Percentiles rank a stretch among this genome's conserved stretches.
These are phyloP conservation scores for Rhododendron ovatum DNA, from an alignment of 148 eudicot species.

Conservation along the genomic window DNA sequence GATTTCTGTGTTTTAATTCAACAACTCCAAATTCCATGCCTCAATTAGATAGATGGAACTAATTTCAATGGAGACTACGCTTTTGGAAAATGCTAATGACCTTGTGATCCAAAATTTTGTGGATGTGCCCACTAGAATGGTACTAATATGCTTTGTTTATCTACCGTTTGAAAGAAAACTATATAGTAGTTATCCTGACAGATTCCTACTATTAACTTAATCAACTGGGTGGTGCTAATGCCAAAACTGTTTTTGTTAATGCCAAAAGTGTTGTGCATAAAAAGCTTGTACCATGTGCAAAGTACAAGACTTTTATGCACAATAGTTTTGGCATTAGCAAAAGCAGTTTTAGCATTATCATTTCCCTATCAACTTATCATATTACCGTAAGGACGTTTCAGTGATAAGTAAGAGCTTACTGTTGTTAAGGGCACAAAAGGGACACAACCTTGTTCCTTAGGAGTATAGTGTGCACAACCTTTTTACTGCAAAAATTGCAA, in stretches of 20 bases:
- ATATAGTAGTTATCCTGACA: neutral
- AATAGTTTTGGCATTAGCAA: no score
- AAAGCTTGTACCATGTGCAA: no score
- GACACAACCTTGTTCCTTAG: neutral
- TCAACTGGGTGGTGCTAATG: no score
- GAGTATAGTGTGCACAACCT: neutral
- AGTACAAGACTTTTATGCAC: no score
- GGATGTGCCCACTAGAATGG: neutral
- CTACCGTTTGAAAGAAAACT: neutral
- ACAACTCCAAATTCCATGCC: neutral
- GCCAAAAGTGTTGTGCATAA: no score
- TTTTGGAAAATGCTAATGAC: conserved; percentile 1
- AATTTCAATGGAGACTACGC: neutral
- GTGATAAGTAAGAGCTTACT: neutral
- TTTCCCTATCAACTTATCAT: neutral
- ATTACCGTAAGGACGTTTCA: neutral
- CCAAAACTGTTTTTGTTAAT: no score
- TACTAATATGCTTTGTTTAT: no score
- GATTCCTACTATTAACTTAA: neutral
- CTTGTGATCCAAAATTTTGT: neutral
- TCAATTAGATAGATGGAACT: neutral
- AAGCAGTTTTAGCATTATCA: no score
- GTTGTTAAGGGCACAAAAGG: neutral
- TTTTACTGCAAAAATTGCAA: neutral
- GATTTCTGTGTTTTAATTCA: neutral